Conservation (phyloP, 2,329 filamentous ascomycete species). For the Calonectria hongkongensis region DNA sequence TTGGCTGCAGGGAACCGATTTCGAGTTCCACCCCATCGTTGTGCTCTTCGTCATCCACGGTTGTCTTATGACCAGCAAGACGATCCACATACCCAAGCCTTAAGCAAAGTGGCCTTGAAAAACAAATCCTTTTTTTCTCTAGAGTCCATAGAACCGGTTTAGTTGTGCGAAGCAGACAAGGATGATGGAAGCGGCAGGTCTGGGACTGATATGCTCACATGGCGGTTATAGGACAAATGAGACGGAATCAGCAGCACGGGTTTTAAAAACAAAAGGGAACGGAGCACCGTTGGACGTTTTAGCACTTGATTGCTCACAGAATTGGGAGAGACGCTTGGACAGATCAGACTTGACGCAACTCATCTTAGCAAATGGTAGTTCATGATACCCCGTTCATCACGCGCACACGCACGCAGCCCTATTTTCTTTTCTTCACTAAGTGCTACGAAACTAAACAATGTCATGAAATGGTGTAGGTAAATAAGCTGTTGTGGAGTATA, state of each 20-base stretch:
- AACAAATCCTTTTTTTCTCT: constrained; percentile 4
- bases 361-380: constrained; percentile 52
- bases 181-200: neutral
- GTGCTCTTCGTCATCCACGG: constrained; percentile 91
- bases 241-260: constrained; percentile 23
- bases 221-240: neutral
- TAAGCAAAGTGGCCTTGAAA: constrained; percentile 57
- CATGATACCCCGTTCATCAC: constrained; percentile 54
- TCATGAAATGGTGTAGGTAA: neutral
- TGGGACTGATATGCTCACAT: neutral
- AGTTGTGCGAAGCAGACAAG: neutral
- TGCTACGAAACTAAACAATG: neutral
- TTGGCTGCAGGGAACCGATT: constrained; percentile 77
- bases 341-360: constrained; percentile 51
- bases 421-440: neutral
- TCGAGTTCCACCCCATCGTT: constrained; percentile 91
- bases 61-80: constrained; percentile 96
- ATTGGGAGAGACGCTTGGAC: constrained; percentile 43
- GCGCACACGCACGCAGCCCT: constrained; percentile 8
- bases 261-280: constrained; percentile 28
- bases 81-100: constrained; percentile 94
- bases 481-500: neutral
- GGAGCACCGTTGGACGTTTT: constrained; percentile 15
- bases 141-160: neutral
- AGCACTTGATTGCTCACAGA: constrained; percentile 37